Conservation (phyloP, 129 eudicot species). For the Chrysanthemum lavandulifolium region DNA sequence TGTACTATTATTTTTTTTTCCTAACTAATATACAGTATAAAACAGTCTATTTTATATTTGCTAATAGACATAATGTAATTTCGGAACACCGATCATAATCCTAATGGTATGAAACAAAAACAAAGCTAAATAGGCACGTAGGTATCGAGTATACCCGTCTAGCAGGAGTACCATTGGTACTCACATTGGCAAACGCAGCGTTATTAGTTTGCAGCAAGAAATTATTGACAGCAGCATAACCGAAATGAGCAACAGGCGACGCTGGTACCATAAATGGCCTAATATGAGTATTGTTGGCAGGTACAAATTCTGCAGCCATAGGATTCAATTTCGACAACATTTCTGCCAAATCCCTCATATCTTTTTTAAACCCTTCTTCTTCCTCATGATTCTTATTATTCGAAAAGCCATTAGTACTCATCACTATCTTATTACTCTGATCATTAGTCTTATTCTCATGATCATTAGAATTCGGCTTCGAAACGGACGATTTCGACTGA, state of each 20-base stretch:
- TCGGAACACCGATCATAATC: background rate
- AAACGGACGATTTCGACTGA: slow-evolving; percentile 30
- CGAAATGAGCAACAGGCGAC: slow-evolving; percentile 44
- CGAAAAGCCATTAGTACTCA: background rate
- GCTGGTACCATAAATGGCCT: slow-evolving; percentile 31
- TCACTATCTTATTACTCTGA: slow-evolving; percentile 9
- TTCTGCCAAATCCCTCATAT: slow-evolving; percentile 73
- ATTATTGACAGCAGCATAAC: slow-evolving; percentile 40
- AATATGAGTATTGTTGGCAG: slow-evolving; percentile 14
- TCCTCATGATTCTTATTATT: slow-evolving; percentile 29
- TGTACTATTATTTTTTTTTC: background rate
- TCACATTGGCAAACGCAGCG: slow-evolving; percentile 28
- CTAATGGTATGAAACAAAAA: background rate
- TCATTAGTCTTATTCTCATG: background rate
- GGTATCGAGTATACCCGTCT: slow-evolving; percentile 42
- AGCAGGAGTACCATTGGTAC: slow-evolving; percentile 30
- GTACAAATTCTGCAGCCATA: slow-evolving; percentile 78
- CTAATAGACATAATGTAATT: background rate
- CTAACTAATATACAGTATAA: background rate
- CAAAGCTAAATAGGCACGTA: background rate
- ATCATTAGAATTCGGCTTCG: slow-evolving; percentile 27
- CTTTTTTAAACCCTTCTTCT: slow-evolving; percentile 52
- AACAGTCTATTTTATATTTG: background rate
- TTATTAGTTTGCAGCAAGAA: slow-evolving; percentile 47
- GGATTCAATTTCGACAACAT: slow-evolving; percentile 83